Evolutionary conservation across 495 filamentous ascomycete genomes (phyloP), one percentile per base, ranked within the genome.

Genomic region (Corynascus novoguineensis): DNA sequence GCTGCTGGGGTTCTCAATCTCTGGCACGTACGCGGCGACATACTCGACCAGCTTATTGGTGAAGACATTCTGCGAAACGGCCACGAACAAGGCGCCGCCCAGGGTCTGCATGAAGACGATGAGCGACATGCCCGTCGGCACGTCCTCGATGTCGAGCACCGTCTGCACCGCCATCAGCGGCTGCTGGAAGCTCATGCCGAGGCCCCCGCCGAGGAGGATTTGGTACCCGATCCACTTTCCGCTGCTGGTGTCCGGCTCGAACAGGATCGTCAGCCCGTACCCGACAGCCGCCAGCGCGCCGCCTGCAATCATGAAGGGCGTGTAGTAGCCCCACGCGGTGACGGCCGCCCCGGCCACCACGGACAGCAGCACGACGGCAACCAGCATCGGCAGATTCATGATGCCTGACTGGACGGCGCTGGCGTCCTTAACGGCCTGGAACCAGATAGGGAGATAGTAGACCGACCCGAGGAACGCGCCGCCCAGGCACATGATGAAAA

Each of bases 401-500:
- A 95, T 86, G 21, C 91, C 91, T 0, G 86, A 90, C 34, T 81
- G 73, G 12, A 83, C 80, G 12, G 90, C 86, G 0, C 75, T 74
- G 0, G 80, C 81, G 47, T 78, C 81, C 66, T 91, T 86, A 68
- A 96, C 83, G 6, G 88, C 82, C 64, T 96, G 91, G 77, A 96
- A 95, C 86, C 87, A 96, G 61, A 92, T 86, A 0, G 91, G 90
- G 19, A 95, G 71, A 75, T 86, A 86, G 68, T 84, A 89, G 19
- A 84, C 69, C 3, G 83, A 68, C n/a, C 86, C 70, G 53, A 92
- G 81, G 70, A 90, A 88, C 0, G 78, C 68, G n/a, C 78, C 80
- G 24, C 83, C 85, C 9, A 86, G 57, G 59, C 71, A 75, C 61
- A 84, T 76, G 22, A 71, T 60, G 66, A 81, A 88, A 57, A 79